phyloP scores from a whole-genome alignment of 345 rosid species.

The Lumnitzera littorea region DNA sequence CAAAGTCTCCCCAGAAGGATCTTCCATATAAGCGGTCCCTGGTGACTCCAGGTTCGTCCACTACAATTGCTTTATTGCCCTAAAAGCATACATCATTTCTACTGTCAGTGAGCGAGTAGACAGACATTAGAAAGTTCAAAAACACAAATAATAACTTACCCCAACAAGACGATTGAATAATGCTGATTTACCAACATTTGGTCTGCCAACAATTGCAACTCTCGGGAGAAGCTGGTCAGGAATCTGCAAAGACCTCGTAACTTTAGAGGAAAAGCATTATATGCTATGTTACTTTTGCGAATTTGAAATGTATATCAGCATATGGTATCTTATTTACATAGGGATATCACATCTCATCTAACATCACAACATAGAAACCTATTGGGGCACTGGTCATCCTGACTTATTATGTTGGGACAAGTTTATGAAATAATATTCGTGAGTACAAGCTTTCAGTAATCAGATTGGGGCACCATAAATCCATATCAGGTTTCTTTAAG shows the following conservation, averaged over 20 bases:
- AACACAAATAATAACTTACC: conserved; percentile 28
- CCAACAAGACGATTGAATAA: conserved; percentile 94
- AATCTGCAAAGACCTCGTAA: conserved; percentile 41
- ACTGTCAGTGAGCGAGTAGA: neutral
- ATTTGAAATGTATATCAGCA: no score
- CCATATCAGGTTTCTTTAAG: no score
- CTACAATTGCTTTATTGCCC: conserved; percentile 90
- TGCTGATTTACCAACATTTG: conserved; percentile 96
- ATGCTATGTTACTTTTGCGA: no score
- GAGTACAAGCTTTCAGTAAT: no score
- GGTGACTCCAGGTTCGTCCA: conserved; percentile 97
- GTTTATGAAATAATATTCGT: no score
- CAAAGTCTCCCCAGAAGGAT: conserved; percentile 78
- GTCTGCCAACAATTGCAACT: conserved; percentile 93
- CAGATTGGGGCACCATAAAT: no score
- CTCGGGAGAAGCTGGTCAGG: conserved; percentile 79
- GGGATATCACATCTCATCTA: no score
- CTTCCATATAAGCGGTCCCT: conserved; percentile 93
- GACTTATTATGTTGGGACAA: no score
- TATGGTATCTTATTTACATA: no score
- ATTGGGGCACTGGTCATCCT: no score
- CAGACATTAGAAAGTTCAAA: neutral
- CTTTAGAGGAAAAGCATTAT: conserved; percentile 2
- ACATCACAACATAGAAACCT: no score
- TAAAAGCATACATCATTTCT: conserved; percentile 11